Percentiles rank a stretch among this genome's conserved stretches.
These are phyloP conservation scores for Boletellus deceptivus DNA, from an alignment of 1,284 basidiomycete genomes.

Conservation along the genomic window DNA sequence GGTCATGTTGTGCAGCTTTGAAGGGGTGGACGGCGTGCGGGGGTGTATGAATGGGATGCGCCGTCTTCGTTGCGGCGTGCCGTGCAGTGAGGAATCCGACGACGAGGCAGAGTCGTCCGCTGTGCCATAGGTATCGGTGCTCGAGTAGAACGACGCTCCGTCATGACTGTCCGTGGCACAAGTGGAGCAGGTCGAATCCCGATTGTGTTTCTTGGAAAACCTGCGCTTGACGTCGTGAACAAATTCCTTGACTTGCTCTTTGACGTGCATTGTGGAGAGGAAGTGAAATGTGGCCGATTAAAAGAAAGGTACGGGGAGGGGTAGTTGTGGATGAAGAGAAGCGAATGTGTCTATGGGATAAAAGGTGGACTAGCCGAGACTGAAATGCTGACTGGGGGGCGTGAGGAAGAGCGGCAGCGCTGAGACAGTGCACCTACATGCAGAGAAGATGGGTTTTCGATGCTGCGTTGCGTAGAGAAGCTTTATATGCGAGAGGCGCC, in stretches of 20 bases:
- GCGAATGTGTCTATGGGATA: constrained; percentile 3
- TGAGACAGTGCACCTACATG: not conserved
- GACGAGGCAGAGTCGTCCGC: constrained; percentile 8
- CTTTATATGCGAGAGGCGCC: too few relatives aligned
- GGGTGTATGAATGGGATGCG: constrained; percentile 15
- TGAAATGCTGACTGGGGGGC: not conserved
- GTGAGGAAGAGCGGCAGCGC: not conserved
- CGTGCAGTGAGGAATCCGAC: constrained; percentile 7
- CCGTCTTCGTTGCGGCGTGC: constrained; percentile 8
- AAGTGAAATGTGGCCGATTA: not conserved
- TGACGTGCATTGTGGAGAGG: constrained; percentile 29
- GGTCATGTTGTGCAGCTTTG: constrained; percentile 6
- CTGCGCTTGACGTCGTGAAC: constrained; percentile 34
- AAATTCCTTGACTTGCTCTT: constrained; percentile 30
- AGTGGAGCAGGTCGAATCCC: constrained; percentile 14
- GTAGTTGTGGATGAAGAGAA: not conserved
- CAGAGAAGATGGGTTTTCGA: too few relatives aligned
- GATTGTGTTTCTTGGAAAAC: constrained; percentile 29
- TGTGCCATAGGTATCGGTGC: constrained; percentile 10
- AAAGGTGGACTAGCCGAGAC: too few relatives aligned
- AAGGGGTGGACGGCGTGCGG: constrained; percentile 12
- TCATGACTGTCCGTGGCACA: constrained; percentile 14
- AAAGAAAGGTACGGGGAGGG: not conserved
- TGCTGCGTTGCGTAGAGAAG: too few relatives aligned
- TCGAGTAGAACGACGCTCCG: constrained; percentile 12